Percentiles rank a stretch among this genome's conserved stretches.
Conservation (phyloP, 192 early-diverging fungal genomes). For the Piromyces finnis region DNA sequence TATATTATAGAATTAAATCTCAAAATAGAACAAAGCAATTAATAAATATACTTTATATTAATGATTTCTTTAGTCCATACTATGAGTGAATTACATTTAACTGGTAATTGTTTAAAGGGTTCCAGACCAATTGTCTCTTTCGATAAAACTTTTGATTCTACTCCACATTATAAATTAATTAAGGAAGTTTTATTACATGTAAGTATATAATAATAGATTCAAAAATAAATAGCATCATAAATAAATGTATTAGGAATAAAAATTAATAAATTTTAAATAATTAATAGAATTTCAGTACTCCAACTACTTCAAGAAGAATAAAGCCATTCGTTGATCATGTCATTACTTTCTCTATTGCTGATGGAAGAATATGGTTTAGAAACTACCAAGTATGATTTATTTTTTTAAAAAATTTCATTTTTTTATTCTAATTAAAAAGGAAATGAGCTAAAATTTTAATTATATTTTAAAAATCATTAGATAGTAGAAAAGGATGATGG, state of each 20-base stretch:
- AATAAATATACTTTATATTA: no score
- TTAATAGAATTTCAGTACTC: slow-evolving; percentile 69
- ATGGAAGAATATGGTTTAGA: slow-evolving; percentile 84
- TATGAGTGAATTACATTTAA: slow-evolving; percentile 97
- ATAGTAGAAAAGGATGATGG: slow-evolving; percentile 51
- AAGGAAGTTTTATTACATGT: slow-evolving; percentile 82
- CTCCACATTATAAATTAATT: slow-evolving; percentile 68
- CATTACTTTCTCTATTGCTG: slow-evolving; percentile 67
- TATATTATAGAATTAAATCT: no score
- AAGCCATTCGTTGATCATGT: slow-evolving; percentile 98
- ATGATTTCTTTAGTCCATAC: slow-evolving; percentile 88
- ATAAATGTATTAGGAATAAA: no score
- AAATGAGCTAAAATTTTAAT: no score
- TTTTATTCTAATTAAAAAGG: no score
- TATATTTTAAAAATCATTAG: slow-evolving; percentile 2
- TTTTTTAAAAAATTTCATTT: no score
- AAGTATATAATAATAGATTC: not conserved
- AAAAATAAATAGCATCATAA: no score
- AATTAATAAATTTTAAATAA: no score
- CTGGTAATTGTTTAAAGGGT: slow-evolving; percentile 93
- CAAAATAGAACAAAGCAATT: no score
- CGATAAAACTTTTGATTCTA: slow-evolving; percentile 75
- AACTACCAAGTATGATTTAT: slow-evolving; percentile 62
- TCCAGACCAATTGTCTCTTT: slow-evolving; percentile 89
- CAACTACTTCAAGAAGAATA: slow-evolving; percentile 66